phyloP scores from a whole-genome alignment of 139 green algal genomes.

The Zygnema cylindricum region DNA sequence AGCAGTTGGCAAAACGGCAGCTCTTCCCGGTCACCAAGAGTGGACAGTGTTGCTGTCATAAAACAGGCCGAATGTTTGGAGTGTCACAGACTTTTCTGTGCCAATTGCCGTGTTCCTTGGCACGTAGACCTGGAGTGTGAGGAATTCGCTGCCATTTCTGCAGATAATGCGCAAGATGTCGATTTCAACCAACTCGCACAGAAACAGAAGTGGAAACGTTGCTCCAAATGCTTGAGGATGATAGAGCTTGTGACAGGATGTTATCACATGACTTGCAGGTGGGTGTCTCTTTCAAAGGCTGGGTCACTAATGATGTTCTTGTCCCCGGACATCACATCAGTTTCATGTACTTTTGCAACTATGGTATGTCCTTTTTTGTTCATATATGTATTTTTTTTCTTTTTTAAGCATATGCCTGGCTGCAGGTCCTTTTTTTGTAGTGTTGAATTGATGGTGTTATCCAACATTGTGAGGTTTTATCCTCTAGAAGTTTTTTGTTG shows the following conservation, averaged over 20 bases:
- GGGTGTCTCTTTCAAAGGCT: neutral
- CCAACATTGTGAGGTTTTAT: neutral
- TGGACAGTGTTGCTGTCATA: neutral
- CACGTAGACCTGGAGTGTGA: neutral
- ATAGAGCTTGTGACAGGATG: constrained; percentile 17
- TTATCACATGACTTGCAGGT: constrained; percentile 38
- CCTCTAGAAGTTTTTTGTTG: neutral
- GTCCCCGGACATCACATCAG: neutral
- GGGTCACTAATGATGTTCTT: neutral
- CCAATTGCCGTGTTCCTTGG: neutral
- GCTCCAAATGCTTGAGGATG: constrained; percentile 13
- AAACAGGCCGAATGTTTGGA: neutral
- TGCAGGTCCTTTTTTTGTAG: neutral
- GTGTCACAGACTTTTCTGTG: neutral
- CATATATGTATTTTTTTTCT: neutral
- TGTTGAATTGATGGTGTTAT: neutral
- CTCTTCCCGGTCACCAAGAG: neutral
- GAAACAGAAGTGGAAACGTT: constrained; percentile 12
- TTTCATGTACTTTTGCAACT: too few relatives aligned
- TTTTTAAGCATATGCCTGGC: neutral
- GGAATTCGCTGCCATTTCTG: neutral
- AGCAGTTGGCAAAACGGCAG: neutral
- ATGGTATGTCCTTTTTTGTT: too few relatives aligned
- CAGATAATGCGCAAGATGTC: neutral
- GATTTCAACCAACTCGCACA: neutral